Percentiles rank a stretch among this genome's conserved stretches.
Conservation (phyloP, 768 basidiomycete genomes). For the Phylloporus sp. region DNA sequence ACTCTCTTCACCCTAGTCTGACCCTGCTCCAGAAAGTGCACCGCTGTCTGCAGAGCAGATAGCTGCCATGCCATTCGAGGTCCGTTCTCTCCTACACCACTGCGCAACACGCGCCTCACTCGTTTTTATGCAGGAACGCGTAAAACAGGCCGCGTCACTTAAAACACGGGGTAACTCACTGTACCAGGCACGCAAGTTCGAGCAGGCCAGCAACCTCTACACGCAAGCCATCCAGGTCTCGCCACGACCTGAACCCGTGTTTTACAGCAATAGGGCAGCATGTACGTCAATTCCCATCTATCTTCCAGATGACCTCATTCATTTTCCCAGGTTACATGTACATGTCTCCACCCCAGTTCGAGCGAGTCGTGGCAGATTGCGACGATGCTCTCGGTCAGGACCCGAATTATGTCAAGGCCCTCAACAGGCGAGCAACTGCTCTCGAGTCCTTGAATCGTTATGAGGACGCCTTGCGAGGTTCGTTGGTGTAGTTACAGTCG, state of each 20-base stretch:
- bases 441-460: slow-evolving; percentile 70
- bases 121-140: slow-evolving; percentile 52
- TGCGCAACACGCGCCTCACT: slow-evolving; percentile 5
- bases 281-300: slow-evolving; percentile 46
- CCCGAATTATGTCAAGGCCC: slow-evolving; percentile 79
- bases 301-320: not conserved
- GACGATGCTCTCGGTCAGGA: slow-evolving; percentile 84
- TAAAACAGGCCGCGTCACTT: slow-evolving; percentile 55
- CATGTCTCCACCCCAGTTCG: slow-evolving; percentile 79
- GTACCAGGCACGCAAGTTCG: slow-evolving; percentile 61
- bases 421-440: slow-evolving; percentile 86
- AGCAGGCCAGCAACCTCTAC: slow-evolving; percentile 59
- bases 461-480: slow-evolving; percentile 79
- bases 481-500: slow-evolving; percentile 15
- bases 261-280: slow-evolving; percentile 95
- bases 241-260: slow-evolving; percentile 84
- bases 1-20: not conserved
- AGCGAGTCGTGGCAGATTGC: slow-evolving; percentile 84
- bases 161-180: slow-evolving; percentile 72
- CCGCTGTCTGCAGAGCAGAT: slow-evolving; percentile 54
- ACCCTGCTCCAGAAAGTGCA: slow-evolving; percentile 34
- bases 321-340: slow-evolving; percentile 75
- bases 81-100: slow-evolving; percentile 19
- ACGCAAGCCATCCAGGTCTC: slow-evolving; percentile 72
- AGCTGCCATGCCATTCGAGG: slow-evolving; percentile 56